phyloP scores from a whole-genome alignment of 306 rosid species.

The Hylodesmum podocarpum region DNA sequence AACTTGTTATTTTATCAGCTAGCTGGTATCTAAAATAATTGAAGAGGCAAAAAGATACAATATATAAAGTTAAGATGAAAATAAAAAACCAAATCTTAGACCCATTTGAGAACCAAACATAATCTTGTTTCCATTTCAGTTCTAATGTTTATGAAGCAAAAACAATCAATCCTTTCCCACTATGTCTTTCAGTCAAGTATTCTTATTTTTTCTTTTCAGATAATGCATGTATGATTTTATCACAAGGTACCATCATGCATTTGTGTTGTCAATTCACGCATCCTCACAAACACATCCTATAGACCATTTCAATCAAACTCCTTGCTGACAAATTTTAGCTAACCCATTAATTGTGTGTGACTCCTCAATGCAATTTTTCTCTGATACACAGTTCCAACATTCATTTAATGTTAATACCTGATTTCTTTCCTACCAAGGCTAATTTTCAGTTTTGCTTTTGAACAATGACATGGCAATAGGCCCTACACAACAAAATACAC shows the following conservation, averaged over 20 bases:
- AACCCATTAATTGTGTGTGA: slow-evolving; percentile 30
- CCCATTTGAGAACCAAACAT: not conserved
- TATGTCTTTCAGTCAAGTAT: not conserved
- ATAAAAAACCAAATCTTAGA: not conserved
- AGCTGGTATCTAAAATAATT: not conserved
- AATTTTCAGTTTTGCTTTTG: slow-evolving; percentile 24
- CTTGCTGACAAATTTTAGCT: slow-evolving; percentile 1
- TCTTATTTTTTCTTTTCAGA: not conserved
- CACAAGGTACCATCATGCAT: not conserved
- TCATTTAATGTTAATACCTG: slow-evolving; percentile 35
- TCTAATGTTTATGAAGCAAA: not conserved
- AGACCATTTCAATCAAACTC: slow-evolving; percentile 2
- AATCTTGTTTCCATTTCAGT: not conserved
- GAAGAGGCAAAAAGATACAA: not conserved
- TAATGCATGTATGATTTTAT: not conserved
- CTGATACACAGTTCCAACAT: slow-evolving; percentile 17
- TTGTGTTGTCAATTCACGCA: slow-evolving; percentile 2
- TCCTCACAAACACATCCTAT: not conserved
- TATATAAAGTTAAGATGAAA: not conserved
- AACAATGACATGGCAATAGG: not conserved
- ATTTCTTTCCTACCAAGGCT: slow-evolving; percentile 25
- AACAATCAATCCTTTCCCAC: not conserved
- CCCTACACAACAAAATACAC: not conserved
- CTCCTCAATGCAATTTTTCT: slow-evolving; percentile 23
- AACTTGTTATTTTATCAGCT: not conserved